These are phyloP conservation scores for Saururus chinensis DNA, from an alignment of 164 flowering plant species.

Conservation along the genomic window DNA sequence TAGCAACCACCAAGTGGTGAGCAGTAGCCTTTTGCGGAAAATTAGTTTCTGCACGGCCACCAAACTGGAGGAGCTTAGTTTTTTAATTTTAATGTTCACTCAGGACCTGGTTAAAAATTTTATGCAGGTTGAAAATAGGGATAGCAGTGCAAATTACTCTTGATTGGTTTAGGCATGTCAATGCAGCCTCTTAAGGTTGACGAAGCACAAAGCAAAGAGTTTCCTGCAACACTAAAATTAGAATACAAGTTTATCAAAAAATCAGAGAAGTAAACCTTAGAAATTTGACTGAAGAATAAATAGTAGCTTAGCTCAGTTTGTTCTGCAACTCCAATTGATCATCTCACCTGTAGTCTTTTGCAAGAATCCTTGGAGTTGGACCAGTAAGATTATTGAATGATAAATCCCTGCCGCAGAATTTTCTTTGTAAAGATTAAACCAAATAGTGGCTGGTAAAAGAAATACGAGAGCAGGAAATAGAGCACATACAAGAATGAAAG, in stretches of 20 bases:
- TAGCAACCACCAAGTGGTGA: constrained; percentile 43
- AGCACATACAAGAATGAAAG: constrained; percentile 87
- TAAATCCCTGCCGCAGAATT: constrained; percentile 53
- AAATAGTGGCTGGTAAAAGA: neutral
- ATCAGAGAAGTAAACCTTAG: too few species aligned
- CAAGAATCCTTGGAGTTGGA: constrained; percentile 64
- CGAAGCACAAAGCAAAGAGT: constrained; percentile 59
- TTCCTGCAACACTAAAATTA: constrained; percentile 62
- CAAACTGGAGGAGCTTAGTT: neutral
- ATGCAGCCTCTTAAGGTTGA: constrained; percentile 39
- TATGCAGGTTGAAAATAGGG: neutral
- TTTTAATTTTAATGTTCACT: too few species aligned
- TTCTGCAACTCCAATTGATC: neutral
- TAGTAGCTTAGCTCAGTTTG: too few species aligned
- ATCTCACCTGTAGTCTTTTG: constrained; percentile 89
- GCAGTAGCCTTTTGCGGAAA: constrained; percentile 18
- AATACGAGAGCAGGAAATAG: constrained; percentile 4
- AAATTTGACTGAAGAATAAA: neutral
- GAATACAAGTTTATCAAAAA: too few species aligned
- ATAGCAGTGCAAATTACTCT: constrained; percentile 28
- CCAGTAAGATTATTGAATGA: constrained; percentile 92
- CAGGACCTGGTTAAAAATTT: neutral
- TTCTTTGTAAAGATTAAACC: neutral
- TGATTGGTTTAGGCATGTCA: constrained; percentile 29
- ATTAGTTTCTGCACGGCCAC: constrained; percentile 36